Base-by-base conservation (phyloP, 176 grass and related monocot species). In the Alloteropsis semialata region DNA sequence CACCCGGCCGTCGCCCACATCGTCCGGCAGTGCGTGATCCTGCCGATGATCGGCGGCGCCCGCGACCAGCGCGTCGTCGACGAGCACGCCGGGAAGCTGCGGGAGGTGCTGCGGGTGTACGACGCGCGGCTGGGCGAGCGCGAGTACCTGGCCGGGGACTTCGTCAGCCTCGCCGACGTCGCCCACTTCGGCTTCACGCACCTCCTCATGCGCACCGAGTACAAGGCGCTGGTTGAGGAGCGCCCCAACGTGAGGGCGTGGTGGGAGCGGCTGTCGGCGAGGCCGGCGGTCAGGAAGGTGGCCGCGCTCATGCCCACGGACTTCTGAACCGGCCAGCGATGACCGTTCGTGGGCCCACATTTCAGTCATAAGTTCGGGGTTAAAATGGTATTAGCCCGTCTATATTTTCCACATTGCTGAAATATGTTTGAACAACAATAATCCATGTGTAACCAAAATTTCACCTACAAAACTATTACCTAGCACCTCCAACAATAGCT, bases 131-230 rank as follows among this genome's bases (percentile, higher is more conserved):
- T 90, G 4, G 11, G 56, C 0, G 22, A 61, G 56, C 2, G 5
- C 22, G 24, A 7, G 30, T 90, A 54, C 79, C 50, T 90, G 0
- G 88, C 84, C 18, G 88, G 92, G 3, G 76, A 63, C 10, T 77
- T 14, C 49, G 1, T 75, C 81, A 94, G 59, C 65, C 39, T 89
- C 34, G 92, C 92, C 9, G 86, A 94, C 42, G 41, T 94, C 64
- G 81, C 71, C 56, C 92, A 94, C 76, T 50, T 94, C 72, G 80
- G 80, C 0, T 8, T 60, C 64, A 87, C 42, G 32, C 34, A 36
- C 19, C 29, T 55, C 56, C 32, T 94, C 64, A 81, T 94, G 88
- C 16, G 5, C 1, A 84, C 88, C 0, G 85, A 90, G 49, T 72
- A 67, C 30, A 39, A 32, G 0, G 7, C 32, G 7, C 10, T 94